Conservation (phyloP, 2,329 filamentous ascomycete species). For the Ascochyta clinopodiicola region DNA sequence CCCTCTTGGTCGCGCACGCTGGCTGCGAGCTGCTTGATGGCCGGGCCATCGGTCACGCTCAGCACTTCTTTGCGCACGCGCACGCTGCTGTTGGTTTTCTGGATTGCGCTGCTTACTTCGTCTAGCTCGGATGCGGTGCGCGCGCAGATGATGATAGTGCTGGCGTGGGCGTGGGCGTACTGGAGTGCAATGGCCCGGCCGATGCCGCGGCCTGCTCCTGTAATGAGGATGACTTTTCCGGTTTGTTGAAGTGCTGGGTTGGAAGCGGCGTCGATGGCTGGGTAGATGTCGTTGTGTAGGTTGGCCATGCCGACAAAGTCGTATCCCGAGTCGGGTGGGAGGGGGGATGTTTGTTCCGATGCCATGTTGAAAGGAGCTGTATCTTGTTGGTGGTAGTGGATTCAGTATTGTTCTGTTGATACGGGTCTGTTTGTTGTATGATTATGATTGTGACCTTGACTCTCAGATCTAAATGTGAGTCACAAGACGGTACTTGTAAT, state of each 20-base stretch:
- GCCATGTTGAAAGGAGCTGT: neutral
- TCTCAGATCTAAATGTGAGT: too few relatives aligned
- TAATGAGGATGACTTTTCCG: conserved; percentile 59
- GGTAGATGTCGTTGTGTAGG: conserved; percentile 60
- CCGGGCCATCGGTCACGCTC: conserved; percentile 52
- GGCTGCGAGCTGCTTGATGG: conserved; percentile 46
- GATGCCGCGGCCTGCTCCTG: conserved; percentile 62
- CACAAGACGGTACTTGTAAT: neutral
- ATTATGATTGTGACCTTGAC: too few relatives aligned
- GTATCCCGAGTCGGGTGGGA: conserved; percentile 18
- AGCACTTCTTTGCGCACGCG: conserved; percentile 53
- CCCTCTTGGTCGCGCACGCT: conserved; percentile 34
- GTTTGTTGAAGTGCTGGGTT: conserved; percentile 43
- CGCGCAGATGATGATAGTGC: conserved; percentile 61
- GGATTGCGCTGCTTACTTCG: conserved; percentile 46
- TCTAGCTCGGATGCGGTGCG: conserved; percentile 54
- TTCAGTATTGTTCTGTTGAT: too few relatives aligned
- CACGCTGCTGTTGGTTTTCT: conserved; percentile 49
- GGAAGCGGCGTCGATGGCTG: conserved; percentile 55
- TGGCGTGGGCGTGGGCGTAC: conserved; percentile 62
- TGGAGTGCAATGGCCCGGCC: conserved; percentile 62
- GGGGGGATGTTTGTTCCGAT: neutral
- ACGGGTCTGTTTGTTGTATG: too few relatives aligned
- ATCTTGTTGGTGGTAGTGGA: neutral
- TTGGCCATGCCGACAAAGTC: conserved; percentile 26